phyloP scores from a whole-genome alignment of 257 asterid species.

The Petunia secreta region DNA sequence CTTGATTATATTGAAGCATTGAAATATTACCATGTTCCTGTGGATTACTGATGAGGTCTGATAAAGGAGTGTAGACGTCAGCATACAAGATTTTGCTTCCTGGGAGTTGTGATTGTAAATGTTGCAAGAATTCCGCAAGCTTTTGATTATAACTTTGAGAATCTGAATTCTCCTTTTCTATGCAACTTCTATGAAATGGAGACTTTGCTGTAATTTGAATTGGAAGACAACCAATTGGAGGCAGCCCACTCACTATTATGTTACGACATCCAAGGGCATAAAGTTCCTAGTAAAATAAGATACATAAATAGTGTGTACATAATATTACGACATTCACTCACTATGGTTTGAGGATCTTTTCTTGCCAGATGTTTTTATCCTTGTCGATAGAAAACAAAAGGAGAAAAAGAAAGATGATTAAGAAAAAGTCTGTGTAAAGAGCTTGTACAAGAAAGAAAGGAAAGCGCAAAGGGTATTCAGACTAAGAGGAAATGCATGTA shows the following conservation, averaged over 20 bases:
- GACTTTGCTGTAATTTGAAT: slow-evolving; percentile 30
- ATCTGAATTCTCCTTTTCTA: slow-evolving; percentile 29
- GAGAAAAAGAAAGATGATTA: too few relatives aligned
- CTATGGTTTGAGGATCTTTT: too few relatives aligned
- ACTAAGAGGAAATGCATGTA: too few relatives aligned
- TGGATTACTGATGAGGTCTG: slow-evolving; percentile 33
- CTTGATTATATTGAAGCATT: background rate
- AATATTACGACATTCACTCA: too few relatives aligned
- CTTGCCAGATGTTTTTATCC: too few relatives aligned
- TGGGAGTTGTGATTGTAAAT: slow-evolving; percentile 12
- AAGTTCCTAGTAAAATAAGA: slow-evolving; percentile 28
- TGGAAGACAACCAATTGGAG: slow-evolving; percentile 42
- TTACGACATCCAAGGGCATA: slow-evolving; percentile 33
- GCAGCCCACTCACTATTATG: slow-evolving; percentile 32
- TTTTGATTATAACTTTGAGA: slow-evolving; percentile 28
- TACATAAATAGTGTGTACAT: too few relatives aligned
- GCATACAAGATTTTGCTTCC: slow-evolving; percentile 37
- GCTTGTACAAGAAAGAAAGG: too few relatives aligned
- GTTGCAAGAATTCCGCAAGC: slow-evolving; percentile 24
- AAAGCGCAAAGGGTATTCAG: too few relatives aligned
- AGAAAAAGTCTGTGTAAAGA: too few relatives aligned
- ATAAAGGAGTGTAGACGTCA: slow-evolving; percentile 23
- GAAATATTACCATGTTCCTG: slow-evolving; percentile 27
- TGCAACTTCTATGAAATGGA: slow-evolving; percentile 26
- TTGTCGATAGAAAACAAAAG: too few relatives aligned